phyloP scores from a whole-genome alignment of 495 filamentous ascomycete genomes.

The Talaromyces trachyspermus region DNA sequence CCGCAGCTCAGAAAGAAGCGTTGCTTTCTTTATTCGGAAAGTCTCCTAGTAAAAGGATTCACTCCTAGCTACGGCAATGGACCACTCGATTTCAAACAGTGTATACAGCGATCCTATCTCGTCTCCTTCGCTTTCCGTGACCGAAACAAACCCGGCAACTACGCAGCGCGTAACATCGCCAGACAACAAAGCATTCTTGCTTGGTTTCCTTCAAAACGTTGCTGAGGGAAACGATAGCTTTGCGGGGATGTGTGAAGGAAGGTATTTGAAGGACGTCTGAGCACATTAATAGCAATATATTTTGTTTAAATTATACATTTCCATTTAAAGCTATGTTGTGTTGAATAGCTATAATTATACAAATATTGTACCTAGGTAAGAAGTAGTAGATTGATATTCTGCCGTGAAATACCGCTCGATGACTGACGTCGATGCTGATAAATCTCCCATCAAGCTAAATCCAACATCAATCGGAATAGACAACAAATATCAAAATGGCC shows the following conservation, averaged over 20 bases:
- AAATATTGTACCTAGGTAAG: not conserved
- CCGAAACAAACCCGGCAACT: constrained; percentile 34
- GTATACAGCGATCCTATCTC: constrained; percentile 25
- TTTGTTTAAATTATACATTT: too few species aligned
- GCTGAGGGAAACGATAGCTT: constrained; percentile 36
- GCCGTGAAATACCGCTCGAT: constrained; percentile 20
- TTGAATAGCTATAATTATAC: not conserved
- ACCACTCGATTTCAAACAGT: constrained; percentile 7
- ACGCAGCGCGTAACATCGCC: constrained; percentile 48
- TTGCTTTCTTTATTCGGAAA: constrained; percentile 71
- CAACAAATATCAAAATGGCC: constrained; percentile 24
- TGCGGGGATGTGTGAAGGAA: not conserved
- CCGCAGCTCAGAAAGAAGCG: constrained; percentile 56
- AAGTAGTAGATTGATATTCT: constrained; percentile 19
- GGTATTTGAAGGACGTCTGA: too few species aligned
- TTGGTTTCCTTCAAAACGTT: constrained; percentile 65
- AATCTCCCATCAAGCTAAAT: too few species aligned
- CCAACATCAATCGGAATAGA: too few species aligned
- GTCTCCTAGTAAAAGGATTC: constrained; percentile 19
- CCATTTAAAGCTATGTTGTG: too few species aligned
- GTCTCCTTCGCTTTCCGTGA: constrained; percentile 26
- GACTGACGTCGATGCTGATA: not conserved
- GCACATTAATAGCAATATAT: too few species aligned
- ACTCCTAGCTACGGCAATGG: constrained; percentile 13
- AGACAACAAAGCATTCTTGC: constrained; percentile 67